Percentiles rank a stretch among this genome's conserved stretches.
These are phyloP conservation scores for Nothopassalora personata DNA, from an alignment of 2,329 filamentous ascomycete genomes.

Conservation along the genomic window DNA sequence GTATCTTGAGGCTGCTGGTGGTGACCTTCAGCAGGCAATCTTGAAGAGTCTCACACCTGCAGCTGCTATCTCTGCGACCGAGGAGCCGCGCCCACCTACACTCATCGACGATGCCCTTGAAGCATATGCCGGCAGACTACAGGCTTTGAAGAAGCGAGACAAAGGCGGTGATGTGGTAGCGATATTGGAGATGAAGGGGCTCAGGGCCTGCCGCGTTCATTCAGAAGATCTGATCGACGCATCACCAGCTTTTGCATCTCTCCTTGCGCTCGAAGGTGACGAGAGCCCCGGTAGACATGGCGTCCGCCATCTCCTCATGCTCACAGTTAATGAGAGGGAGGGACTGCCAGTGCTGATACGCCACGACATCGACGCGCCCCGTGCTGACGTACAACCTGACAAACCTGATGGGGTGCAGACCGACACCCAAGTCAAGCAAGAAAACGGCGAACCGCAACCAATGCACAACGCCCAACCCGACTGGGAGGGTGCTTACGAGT, in stretches of 20 bases:
- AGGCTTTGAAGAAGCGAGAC: neutral
- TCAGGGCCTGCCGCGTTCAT: too few species aligned
- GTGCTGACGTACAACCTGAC: neutral
- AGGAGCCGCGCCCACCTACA: neutral
- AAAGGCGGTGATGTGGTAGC: constrained; percentile 7
- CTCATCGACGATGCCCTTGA: constrained; percentile 11
- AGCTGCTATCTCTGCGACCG: neutral
- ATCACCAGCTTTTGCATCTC: neutral
- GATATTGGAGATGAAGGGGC: too few species aligned
- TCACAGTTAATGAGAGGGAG: neutral
- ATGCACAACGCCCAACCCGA: neutral
- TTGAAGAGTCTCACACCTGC: neutral
- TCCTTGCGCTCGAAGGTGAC: neutral
- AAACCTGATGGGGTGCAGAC: neutral
- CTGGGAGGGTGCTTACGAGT: constrained; percentile 19
- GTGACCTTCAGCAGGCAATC: neutral
- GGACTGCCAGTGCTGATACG: neutral
- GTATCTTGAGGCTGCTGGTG: neutral
- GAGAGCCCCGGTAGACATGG: neutral
- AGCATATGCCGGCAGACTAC: neutral
- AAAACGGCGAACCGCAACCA: neutral
- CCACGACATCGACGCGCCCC: neutral
- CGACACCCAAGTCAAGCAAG: neutral
- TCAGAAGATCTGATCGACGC: too few species aligned
- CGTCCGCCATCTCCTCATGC: constrained; percentile 1